These are phyloP conservation scores for Solanum bukasovii DNA, from an alignment of 257 asterid genomes.

Conservation along the genomic window DNA sequence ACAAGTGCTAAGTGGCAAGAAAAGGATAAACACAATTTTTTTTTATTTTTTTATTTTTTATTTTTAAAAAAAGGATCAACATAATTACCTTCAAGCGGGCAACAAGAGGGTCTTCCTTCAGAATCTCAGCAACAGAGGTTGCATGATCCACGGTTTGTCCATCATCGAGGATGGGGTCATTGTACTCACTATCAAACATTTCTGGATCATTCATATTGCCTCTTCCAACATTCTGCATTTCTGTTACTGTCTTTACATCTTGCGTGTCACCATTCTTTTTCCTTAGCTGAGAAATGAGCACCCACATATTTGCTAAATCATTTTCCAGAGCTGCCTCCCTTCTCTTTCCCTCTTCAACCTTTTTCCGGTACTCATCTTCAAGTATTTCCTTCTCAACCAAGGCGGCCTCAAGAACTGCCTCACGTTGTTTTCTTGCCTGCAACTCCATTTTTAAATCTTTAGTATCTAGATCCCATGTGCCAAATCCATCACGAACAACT, in stretches of 20 bases:
- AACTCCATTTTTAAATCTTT: conserved; percentile 79
- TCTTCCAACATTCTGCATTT: conserved; percentile 18
- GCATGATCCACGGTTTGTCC: conserved; percentile 21
- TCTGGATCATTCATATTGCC: conserved; percentile 26
- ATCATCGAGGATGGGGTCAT: conserved; percentile 27
- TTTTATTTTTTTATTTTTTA: too few species aligned
- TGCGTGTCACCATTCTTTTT: conserved; percentile 42
- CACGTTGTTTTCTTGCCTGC: conserved; percentile 84
- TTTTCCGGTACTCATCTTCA: conserved; percentile 76
- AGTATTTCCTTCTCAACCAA: conserved; percentile 76
- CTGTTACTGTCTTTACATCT: conserved; percentile 25
- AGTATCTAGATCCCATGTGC: conserved; percentile 61
- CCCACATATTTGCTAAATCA: conserved; percentile 99
- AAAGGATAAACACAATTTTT: not conserved
- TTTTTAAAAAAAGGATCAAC: not conserved
- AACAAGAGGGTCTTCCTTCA: conserved; percentile 78
- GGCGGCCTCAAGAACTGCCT: conserved; percentile 76
- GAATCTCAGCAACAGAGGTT: conserved; percentile 23
- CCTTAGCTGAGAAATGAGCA: conserved; percentile 89
- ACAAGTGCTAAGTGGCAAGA: not conserved
- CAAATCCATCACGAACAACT: conserved; percentile 53
- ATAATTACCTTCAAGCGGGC: conserved; percentile 65
- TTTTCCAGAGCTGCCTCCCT: conserved; percentile 86
- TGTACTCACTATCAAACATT: conserved; percentile 25
- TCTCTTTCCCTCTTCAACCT: conserved; percentile 72